Evolutionary conservation across 257 asterid genomes (phyloP).

Genomic region (Solanum acaule): DNA sequence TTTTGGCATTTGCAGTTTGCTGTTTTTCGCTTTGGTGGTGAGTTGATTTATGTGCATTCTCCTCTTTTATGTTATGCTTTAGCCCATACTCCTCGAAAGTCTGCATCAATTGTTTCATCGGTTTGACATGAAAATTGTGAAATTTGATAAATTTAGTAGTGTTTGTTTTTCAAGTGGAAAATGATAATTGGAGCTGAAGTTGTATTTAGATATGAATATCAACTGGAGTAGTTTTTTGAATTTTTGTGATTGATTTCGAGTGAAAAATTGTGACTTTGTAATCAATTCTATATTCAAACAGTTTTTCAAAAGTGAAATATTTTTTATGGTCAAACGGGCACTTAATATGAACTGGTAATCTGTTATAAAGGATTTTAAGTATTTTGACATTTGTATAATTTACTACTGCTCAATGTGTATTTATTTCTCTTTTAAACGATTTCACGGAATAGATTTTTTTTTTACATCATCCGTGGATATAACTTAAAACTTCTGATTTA

Average conservation of each 20-base stretch:
- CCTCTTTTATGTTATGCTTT: neutral
- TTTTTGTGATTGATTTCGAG: neutral
- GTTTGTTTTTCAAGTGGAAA: neutral
- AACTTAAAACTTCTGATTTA: no score
- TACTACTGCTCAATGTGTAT: no score
- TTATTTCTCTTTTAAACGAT: neutral
- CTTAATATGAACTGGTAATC: neutral
- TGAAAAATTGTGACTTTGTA: neutral
- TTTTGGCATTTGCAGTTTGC: constrained; percentile 19
- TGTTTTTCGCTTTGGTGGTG: constrained; percentile 25
- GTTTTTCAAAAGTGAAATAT: neutral
- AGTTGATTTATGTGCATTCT: neutral
- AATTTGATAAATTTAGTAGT: neutral
- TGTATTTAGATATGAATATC: neutral
- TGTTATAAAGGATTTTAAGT: neutral
- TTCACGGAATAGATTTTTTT: no score
- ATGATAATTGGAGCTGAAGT: neutral
- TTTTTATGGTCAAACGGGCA: neutral
- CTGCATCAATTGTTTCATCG: no score
- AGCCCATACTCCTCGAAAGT: no score
- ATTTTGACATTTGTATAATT: neutral
- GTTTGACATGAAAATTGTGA: no score
- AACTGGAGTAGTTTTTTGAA: neutral
- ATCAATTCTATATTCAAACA: neutral
- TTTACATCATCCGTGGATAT: no score